phyloP scores from a whole-genome alignment of 164 flowering plant genomes.

The Amborella trichopoda region DNA sequence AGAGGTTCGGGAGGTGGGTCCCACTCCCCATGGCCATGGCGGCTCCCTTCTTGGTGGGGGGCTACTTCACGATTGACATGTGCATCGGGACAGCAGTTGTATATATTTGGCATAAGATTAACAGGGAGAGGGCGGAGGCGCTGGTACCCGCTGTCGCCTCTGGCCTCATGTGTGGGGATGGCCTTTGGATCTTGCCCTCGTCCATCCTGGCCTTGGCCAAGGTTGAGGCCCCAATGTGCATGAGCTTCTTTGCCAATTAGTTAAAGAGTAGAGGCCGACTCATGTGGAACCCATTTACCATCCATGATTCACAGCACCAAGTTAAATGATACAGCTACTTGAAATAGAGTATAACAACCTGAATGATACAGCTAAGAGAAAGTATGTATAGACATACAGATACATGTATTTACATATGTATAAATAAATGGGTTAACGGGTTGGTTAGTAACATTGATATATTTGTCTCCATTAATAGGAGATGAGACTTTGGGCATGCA shows the following conservation, averaged over 20 bases:
- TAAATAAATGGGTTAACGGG: no score
- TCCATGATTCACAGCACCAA: no score
- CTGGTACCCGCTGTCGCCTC: conserved; percentile 69
- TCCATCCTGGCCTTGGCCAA: background rate
- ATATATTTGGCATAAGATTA: conserved; percentile 33
- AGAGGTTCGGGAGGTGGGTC: conserved; percentile 29
- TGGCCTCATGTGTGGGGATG: conserved; percentile 24
- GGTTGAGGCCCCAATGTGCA: conserved; percentile 3
- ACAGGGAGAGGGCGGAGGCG: conserved; percentile 29
- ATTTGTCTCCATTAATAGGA: no score
- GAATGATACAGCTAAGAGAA: no score
- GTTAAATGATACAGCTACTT: no score
- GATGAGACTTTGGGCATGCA: no score
- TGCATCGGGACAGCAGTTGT: conserved; percentile 19
- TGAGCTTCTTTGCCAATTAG: background rate
- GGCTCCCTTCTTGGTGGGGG: conserved; percentile 48
- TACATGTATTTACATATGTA: no score
- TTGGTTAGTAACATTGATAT: no score
- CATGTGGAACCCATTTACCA: no score
- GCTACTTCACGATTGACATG: conserved; percentile 33
- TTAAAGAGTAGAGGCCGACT: no score
- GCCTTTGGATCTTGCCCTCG: conserved; percentile 2
- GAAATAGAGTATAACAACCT: no score
- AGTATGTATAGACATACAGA: no score
- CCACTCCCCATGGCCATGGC: conserved; percentile 65